These are phyloP conservation scores for Antitrichia curtipendula DNA, from an alignment of 225 moss, liverwort and hornwort genomes.

Conservation along the genomic window DNA sequence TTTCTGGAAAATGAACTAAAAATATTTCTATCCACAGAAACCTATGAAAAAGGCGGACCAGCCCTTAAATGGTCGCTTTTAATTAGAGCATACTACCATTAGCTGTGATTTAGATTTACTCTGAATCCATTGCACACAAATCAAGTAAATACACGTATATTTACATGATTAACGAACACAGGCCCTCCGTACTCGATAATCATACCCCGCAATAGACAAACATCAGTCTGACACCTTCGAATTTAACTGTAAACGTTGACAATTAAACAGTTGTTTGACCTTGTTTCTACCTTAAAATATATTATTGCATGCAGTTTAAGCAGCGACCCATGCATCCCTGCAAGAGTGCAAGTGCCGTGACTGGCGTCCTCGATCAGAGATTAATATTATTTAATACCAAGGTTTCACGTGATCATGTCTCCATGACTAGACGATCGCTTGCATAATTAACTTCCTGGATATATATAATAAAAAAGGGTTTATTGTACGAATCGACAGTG, in stretches of 20 bases:
- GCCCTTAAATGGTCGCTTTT: too few relatives aligned
- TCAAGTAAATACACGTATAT: too few relatives aligned
- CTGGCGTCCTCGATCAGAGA: background rate
- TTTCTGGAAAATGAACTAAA: too few relatives aligned
- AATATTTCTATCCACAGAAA: too few relatives aligned
- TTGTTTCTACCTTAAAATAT: background rate
- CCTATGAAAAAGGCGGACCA: too few relatives aligned
- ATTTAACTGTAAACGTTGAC: background rate
- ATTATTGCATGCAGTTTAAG: background rate
- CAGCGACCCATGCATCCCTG: background rate
- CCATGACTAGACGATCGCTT: background rate
- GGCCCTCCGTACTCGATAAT: background rate
- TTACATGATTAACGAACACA: background rate
- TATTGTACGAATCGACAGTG: background rate
- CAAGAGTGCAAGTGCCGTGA: background rate
- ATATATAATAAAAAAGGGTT: background rate
- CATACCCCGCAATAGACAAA: background rate
- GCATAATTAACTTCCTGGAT: too few relatives aligned
- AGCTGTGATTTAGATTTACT: too few relatives aligned
- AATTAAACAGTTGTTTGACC: background rate
- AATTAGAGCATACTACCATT: too few relatives aligned
- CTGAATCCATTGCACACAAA: too few relatives aligned
- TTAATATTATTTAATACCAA: too few relatives aligned
- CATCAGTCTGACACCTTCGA: background rate
- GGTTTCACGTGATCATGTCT: background rate